phyloP scores from a whole-genome alignment of 2,329 filamentous ascomycete species.

The Ophiostoma montium region DNA sequence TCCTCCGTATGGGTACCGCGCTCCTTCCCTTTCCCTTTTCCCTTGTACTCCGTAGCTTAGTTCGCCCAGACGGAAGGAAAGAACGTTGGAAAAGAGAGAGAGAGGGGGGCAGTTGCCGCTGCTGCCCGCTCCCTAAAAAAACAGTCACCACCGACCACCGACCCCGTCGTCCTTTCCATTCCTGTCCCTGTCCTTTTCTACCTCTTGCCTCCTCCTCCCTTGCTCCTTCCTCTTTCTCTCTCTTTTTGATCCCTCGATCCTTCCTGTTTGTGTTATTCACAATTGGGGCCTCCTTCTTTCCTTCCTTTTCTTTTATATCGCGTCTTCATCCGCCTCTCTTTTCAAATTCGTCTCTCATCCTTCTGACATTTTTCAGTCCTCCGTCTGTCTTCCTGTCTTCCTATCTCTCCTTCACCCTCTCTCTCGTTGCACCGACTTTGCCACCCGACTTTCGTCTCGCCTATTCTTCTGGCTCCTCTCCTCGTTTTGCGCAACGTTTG shows the following conservation, averaged over 20 bases:
- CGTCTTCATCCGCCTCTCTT: neutral
- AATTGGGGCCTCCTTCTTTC: neutral
- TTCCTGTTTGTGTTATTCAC: neutral
- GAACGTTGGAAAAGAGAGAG: neutral
- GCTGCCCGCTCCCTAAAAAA: neutral
- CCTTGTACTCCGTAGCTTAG: neutral
- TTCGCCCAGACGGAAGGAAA: neutral
- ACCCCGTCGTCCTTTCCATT: neutral
- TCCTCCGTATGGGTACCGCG: too few relatives aligned
- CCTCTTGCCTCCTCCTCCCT: neutral
- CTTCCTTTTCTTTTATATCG: neutral
- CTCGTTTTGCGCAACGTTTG: neutral
- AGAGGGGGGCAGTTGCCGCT: neutral
- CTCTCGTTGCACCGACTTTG: constrained; percentile 2
- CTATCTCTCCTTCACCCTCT: neutral
- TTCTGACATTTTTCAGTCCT: neutral
- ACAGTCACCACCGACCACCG: neutral
- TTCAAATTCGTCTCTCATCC: neutral
- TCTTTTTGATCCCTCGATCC: neutral
- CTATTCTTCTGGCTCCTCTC: neutral
- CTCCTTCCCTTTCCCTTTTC: neutral
- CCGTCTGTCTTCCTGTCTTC: neutral
- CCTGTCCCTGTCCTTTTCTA: neutral
- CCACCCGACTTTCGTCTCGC: neutral
- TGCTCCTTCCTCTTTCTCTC: neutral